Conservation (phyloP, 129 eudicot genomes). For the Erigeron canadensis region DNA sequence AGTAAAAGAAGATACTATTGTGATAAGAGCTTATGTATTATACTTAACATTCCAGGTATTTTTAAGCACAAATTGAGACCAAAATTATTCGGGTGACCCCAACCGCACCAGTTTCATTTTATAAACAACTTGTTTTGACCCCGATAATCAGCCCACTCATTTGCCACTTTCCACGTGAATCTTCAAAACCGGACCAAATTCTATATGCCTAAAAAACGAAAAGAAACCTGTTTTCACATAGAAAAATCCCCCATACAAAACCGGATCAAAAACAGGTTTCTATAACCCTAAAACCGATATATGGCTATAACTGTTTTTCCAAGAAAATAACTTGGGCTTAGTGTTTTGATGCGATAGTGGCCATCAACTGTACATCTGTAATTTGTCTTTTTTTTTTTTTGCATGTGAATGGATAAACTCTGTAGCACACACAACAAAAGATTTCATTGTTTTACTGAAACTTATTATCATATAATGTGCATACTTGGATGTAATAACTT, state of each 20-base stretch:
- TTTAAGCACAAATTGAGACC: background rate
- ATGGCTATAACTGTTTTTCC: too few species aligned
- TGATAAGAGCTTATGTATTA: background rate
- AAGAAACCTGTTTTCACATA: too few species aligned
- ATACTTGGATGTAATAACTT: constrained; percentile 18
- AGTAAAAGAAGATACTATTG: background rate
- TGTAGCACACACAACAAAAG: background rate
- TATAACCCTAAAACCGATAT: too few species aligned
- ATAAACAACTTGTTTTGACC: background rate
- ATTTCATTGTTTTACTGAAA: background rate
- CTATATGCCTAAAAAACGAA: too few species aligned
- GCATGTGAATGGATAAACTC: background rate
- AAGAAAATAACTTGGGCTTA: too few species aligned
- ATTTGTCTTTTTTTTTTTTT: background rate
- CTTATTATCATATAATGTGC: constrained; percentile 4
- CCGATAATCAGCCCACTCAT: background rate
- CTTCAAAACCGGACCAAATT: too few species aligned
- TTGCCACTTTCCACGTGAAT: background rate
- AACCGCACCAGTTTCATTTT: background rate
- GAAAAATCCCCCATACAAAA: too few species aligned
- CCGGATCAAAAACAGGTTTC: too few species aligned
- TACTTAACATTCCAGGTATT: background rate
- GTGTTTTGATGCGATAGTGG: too few species aligned
- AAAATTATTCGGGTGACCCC: background rate
- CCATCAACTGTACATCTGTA: background rate